Base-by-base conservation (phyloP, 2,329 filamentous ascomycete species). In the Geosmithia putterillii region DNA sequence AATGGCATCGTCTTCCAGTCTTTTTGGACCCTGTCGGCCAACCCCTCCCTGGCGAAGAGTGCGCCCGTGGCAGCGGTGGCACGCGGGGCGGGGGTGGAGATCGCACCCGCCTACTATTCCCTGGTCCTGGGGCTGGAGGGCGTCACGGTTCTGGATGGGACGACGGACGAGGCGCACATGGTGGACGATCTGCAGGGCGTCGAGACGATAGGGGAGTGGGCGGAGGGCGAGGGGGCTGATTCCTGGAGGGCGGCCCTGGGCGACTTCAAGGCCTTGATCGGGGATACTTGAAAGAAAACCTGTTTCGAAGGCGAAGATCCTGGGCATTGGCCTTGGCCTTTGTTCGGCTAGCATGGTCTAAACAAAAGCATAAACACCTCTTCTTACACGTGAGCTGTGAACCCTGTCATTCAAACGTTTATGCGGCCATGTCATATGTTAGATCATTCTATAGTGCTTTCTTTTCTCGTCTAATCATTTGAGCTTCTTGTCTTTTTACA, bases 21-120 rank as follows among this genome's bases (percentile, higher is more conserved):
- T 8, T 78, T 75, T 52, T 76, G 73, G 70, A 74, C 70, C 0
- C 51, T 76, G 45, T 68, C 62, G 2, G 70, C 63, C 3, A 75
- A 76, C 46, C 56, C 54, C 2, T 39, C 25, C 34, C 55, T 73
- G 18, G 52, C 66, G 35, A 52, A 49, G 36, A 60, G 58, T 39
- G 48, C 46, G 14, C 76, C 71, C 1, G 76, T 84, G 0, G 54
- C 54, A 9, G 42, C 41, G 2, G 59, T 88, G 2, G 74, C 74
- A 1, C 48, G 56, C 5, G 56, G 49, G 2, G 59, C 61, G 1
- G 56, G 51, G 5, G 60, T 71, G 10, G 52, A 57, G 7, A 21
- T 17, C 4, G 44, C 44, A 1, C 62, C 62, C n/a, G 69, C 70
- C 0, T 59, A 67, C 44, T 74, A 73, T 47, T 56, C 65, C 1